Conservation (phyloP, 306 rosid species). For the Biancaea sappan region DNA sequence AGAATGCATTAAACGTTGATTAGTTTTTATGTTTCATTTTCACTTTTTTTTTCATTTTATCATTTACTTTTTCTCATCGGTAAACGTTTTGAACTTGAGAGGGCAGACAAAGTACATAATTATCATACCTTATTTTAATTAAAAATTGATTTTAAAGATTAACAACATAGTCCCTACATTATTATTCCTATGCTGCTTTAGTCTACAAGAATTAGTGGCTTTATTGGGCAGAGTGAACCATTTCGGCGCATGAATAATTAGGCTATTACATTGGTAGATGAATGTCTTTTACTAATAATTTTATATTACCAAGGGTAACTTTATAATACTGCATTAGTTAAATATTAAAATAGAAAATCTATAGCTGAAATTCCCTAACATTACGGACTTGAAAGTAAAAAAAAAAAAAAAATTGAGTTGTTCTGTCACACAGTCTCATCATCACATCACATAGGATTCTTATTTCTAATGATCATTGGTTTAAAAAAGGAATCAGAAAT, state of each 20-base stretch:
- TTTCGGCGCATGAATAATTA: too few species aligned
- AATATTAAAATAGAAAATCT: not conserved
- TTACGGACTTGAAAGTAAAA: not conserved
- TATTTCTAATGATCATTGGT: not conserved
- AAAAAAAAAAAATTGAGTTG: conserved; percentile 33
- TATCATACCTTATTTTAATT: too few species aligned
- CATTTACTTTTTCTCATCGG: too few species aligned
- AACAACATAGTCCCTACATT: too few species aligned
- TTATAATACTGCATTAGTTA: not conserved
- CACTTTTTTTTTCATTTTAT: too few species aligned
- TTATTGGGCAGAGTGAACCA: conserved; percentile 37
- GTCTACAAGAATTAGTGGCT: too few species aligned
- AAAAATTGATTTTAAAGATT: too few species aligned
- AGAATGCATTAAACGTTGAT: too few species aligned
- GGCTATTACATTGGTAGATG: conserved; percentile 19
- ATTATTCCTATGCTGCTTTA: too few species aligned
- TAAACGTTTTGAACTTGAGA: too few species aligned
- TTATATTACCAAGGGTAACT: conserved; percentile 22
- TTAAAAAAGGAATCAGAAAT: not conserved
- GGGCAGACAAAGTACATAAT: too few species aligned
- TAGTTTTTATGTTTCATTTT: too few species aligned
- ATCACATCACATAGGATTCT: conserved; percentile 38
- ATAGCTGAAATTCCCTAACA: not conserved
- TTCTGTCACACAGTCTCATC: not conserved
- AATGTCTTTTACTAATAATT: conserved; percentile 3